Evolutionary conservation across 2,329 filamentous ascomycete genomes (phyloP).

Genomic region (Talaromyces albobiverticillius): DNA sequence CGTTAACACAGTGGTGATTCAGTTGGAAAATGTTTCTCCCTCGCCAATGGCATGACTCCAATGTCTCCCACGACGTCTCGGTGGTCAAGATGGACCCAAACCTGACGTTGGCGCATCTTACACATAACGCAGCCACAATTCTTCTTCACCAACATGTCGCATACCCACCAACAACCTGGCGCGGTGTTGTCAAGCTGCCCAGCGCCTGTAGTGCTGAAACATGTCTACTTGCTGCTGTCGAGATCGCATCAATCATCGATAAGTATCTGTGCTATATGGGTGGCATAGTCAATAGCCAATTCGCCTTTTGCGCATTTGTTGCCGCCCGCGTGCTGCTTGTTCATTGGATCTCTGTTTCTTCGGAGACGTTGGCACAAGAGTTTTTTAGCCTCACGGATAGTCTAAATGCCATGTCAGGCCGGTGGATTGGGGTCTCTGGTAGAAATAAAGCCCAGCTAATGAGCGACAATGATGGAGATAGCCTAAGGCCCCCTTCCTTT

Average conservation of each 20-base stretch:
- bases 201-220: conserved; percentile 49
- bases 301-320: conserved; percentile 4
- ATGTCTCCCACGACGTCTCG: conserved; percentile 26
- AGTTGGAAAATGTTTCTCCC: conserved; percentile 49
- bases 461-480: too few species aligned
- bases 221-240: conserved; percentile 45
- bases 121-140: conserved; percentile 52
- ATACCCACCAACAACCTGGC: conserved; percentile 37
- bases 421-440: too few species aligned
- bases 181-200: conserved; percentile 36
- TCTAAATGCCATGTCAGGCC: too few species aligned
- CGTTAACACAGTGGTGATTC: too few species aligned
- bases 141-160: conserved; percentile 50
- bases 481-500: too few species aligned
- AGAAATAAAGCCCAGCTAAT: too few species aligned
- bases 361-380: too few species aligned
- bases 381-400: too few species aligned
- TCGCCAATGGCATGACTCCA: conserved; percentile 40
- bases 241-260: conserved; percentile 45
- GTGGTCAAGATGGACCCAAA: conserved; percentile 46
- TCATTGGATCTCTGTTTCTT: too few species aligned
- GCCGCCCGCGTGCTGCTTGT: neutral
- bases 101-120: conserved; percentile 49
- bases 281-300: conserved; percentile 2
- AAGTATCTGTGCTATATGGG: conserved; percentile 43